phyloP scores from a whole-genome alignment of 176 grass and related monocot genomes.

The Oryza australiensis region DNA sequence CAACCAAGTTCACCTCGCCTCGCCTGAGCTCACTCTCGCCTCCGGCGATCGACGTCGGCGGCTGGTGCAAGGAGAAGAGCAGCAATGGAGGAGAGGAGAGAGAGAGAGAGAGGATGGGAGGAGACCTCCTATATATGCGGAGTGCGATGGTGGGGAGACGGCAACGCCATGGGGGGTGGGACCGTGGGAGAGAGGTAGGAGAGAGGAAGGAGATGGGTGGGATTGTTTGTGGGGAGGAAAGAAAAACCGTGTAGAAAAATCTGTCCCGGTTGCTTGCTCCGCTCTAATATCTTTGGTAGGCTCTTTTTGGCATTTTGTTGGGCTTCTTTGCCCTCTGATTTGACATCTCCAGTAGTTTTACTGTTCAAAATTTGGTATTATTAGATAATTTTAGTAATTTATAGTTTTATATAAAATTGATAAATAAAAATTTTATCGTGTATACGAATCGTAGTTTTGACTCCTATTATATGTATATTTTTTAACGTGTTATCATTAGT shows the following conservation, averaged over 20 bases:
- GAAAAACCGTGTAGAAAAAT: slow-evolving; percentile 10
- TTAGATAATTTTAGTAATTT: background rate
- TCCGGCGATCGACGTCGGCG: background rate
- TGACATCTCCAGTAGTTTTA: background rate
- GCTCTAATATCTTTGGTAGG: background rate
- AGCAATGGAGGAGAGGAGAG: background rate
- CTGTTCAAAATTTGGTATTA: background rate
- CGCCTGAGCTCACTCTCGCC: background rate
- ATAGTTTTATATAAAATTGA: no score
- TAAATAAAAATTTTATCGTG: no score
- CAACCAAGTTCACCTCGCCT: background rate
- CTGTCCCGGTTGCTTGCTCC: slow-evolving; percentile 10
- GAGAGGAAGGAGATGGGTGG: slow-evolving; percentile 17
- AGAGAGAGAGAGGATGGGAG: background rate
- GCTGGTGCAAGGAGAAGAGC: background rate
- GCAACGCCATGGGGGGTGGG: no score
- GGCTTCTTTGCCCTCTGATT: background rate
- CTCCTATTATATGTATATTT: no score
- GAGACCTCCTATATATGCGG: slow-evolving; percentile 39
- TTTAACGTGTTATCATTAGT: no score
- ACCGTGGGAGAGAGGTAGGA: slow-evolving; percentile 36
- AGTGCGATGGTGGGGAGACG: background rate
- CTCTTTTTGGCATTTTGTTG: slow-evolving; percentile 12
- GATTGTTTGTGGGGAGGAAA: slow-evolving; percentile 36
- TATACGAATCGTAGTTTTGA: no score